Conservation (phyloP, 345 rosid genomes). For the Populus euphratica region DNA sequence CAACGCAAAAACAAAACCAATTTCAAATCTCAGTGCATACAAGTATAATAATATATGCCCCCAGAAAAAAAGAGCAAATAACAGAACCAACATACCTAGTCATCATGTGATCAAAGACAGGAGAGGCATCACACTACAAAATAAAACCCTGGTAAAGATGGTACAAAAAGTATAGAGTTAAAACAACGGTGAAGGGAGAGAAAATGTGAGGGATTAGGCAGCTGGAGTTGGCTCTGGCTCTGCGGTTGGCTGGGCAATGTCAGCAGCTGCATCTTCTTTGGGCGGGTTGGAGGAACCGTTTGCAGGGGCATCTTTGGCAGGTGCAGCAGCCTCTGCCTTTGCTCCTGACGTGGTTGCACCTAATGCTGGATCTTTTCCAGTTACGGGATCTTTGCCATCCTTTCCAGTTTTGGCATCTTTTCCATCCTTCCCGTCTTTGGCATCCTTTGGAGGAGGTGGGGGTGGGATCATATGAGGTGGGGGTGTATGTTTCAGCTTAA, state of each 20-base stretch:
- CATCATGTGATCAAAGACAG: not conserved
- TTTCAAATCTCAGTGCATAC: slow-evolving; percentile 3
- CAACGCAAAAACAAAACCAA: not conserved
- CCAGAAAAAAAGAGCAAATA: not conserved
- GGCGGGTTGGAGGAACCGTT: slow-evolving; percentile 23
- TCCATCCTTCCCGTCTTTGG: slow-evolving; percentile 28
- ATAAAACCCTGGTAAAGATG: slow-evolving; percentile 5
- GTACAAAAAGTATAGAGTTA: slow-evolving; percentile 16
- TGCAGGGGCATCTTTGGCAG: slow-evolving; percentile 27
- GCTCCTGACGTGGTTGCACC: slow-evolving; percentile 18
- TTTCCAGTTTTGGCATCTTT: slow-evolving; percentile 28
- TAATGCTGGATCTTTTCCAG: slow-evolving; percentile 18
- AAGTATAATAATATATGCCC: not conserved
- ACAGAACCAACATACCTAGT: not conserved
- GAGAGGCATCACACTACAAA: not conserved
- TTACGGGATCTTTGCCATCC: slow-evolving; percentile 26
- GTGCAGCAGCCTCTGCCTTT: slow-evolving; percentile 20
- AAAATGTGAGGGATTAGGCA: slow-evolving; percentile 21
- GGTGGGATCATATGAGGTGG: slow-evolving; percentile 39
- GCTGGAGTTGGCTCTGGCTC: slow-evolving; percentile 34
- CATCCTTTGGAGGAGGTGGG: slow-evolving; percentile 33
- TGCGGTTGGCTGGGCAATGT: slow-evolving; percentile 22
- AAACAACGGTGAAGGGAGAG: not conserved
- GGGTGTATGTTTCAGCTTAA: slow-evolving; percentile 34
- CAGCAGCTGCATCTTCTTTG: slow-evolving; percentile 26